These are phyloP conservation scores for Suillus americanus DNA, from an alignment of 768 basidiomycete genomes.

Conservation along the genomic window DNA sequence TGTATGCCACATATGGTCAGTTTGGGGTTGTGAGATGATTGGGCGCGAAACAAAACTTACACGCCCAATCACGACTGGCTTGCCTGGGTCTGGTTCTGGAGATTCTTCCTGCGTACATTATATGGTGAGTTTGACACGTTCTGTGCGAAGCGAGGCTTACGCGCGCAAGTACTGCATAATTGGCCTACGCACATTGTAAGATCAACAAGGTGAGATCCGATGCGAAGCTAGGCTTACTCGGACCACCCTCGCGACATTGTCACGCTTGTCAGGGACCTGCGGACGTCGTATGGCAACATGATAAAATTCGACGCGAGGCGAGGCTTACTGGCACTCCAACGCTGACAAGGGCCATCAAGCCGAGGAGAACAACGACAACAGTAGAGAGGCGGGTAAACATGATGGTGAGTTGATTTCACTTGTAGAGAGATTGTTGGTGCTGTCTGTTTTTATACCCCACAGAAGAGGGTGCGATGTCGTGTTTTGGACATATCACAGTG, in stretches of 20 bases:
- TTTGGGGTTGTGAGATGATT: too few species aligned
- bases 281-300: not conserved
- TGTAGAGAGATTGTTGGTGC: not conserved
- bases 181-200: too few species aligned
- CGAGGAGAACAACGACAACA: not conserved
- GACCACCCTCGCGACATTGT: not conserved
- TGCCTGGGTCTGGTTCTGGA: too few species aligned
- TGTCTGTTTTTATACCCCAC: not conserved
- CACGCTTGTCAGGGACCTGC: not conserved
- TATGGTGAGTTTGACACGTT: too few species aligned
- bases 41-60: too few species aligned
- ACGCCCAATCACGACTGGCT: too few species aligned
- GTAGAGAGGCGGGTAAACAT: not conserved
- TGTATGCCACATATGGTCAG: too few species aligned
- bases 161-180: too few species aligned
- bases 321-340: not conserved
- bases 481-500: not conserved
- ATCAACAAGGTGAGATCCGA: too few species aligned
- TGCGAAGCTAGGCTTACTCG: not conserved
- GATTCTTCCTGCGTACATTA: too few species aligned
- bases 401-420: not conserved
- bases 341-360: not conserved
- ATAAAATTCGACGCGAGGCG: not conserved
- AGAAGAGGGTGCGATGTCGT: not conserved
- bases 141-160: too few species aligned